Base-by-base conservation (phyloP, 2,329 filamentous ascomycete species). In the Aureobasidium sp. region DNA sequence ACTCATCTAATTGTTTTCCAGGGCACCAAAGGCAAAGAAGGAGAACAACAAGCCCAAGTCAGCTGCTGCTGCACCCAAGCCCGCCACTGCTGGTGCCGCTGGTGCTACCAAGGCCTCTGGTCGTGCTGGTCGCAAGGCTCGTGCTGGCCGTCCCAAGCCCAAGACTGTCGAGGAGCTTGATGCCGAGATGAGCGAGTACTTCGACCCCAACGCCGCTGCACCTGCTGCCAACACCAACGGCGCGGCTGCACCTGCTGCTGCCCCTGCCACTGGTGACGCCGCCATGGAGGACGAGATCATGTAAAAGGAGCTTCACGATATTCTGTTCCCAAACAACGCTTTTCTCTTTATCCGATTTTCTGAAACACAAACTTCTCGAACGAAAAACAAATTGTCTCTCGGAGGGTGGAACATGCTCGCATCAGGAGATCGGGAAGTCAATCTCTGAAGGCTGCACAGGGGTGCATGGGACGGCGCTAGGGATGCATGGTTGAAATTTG, bases 131-230 rank as follows among this genome's bases (percentile, higher is more conserved):
- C 76, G 77, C 68, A 82, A 82, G 75, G 79, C 86, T 67, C 87
- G 79, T 70, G 79, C 82, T 66, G 88, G 69, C 81, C 88, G 67
- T 78, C 86, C 70, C 81, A 95, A 85, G 76, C 77, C 81, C 79
- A 97, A 97, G 89, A 96, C 91, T 0, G 86, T 88, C 1, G 93
- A 96, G 73, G 92, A 99, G 78, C 86, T 99, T 30, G 94, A 99
- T 74, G 91, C 90, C 5, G 94, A 99, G 75, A 99, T 99, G 94
- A 87, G 86, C 25, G 94, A 97, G 75, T 99, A 99, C 79, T 97
- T 95, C 73, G 85, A 81, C 59, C 73, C 74, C 34, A 77, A 72
- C 53, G 66, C 68, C 30, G 69, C 69, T 39, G 72, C 69, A 45
- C 75, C 73, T 63, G 77, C 78, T 62, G 72, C 77, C 5, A 73